Evolutionary conservation across 257 asterid species (phyloP).

Genomic region (Nicotiana sylvestris): DNA sequence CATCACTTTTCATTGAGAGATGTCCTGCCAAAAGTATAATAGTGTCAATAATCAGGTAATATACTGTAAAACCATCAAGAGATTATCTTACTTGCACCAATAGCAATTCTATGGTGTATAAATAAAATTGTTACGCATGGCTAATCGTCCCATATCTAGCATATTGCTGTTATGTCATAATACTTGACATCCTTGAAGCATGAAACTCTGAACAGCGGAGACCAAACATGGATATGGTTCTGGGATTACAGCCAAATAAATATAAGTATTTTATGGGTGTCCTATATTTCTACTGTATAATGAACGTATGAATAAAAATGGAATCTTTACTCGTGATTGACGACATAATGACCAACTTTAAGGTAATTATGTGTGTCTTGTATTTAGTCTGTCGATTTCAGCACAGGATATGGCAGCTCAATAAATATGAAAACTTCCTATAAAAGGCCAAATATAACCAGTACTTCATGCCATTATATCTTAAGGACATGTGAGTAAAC

Average conservation of each 20-base stretch:
- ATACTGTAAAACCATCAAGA: not conserved
- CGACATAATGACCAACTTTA: not conserved
- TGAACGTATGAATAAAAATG: not conserved
- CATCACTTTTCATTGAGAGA: slow-evolving; percentile 76
- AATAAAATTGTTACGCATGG: not conserved
- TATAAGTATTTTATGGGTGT: not conserved
- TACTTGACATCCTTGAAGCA: not conserved
- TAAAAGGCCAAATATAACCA: not conserved
- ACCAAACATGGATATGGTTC: not conserved
- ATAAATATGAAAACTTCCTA: not conserved
- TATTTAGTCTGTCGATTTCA: not conserved
- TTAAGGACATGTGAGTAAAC: not conserved
- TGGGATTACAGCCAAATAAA: not conserved
- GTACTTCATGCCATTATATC: not conserved
- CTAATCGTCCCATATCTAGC: not conserved
- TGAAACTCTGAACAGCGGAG: not conserved
- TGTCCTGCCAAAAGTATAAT: slow-evolving; percentile 43
- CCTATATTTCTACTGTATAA: not conserved
- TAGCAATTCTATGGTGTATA: not conserved
- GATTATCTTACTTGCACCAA: not conserved
- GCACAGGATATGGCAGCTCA: not conserved
- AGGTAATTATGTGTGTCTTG: not conserved
- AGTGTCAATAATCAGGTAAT: not conserved
- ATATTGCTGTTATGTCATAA: not conserved
- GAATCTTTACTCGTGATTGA: not conserved